Conservation (phyloP, 441 rosid species). For the Adansonia madagascariensis region DNA sequence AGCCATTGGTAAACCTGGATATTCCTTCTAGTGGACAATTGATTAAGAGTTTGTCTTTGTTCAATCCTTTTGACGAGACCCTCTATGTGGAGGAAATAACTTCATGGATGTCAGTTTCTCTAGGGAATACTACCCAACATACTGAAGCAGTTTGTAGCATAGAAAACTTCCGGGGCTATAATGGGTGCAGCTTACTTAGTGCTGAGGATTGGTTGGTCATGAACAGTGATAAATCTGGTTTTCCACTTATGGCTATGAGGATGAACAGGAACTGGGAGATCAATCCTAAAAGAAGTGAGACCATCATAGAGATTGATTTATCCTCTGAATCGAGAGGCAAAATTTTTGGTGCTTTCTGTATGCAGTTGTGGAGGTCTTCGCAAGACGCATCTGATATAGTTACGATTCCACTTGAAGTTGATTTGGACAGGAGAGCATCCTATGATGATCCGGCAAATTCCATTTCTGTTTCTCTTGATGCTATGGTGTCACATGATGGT, state of each 20-base stretch:
- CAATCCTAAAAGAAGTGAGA: constrained; percentile 43
- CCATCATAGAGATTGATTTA: constrained; percentile 58
- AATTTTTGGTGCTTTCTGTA: constrained; percentile 53
- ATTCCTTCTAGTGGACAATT: constrained; percentile 46
- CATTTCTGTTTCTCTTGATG: constrained; percentile 51
- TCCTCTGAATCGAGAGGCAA: constrained; percentile 50
- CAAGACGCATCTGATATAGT: constrained; percentile 48
- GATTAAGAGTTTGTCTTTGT: constrained; percentile 61
- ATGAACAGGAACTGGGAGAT: constrained; percentile 62
- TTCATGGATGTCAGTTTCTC: constrained; percentile 62
- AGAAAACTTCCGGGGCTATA: constrained; percentile 38
- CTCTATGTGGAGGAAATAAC: constrained; percentile 56
- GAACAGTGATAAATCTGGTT: constrained; percentile 44
- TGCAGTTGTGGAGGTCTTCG: constrained; percentile 57
- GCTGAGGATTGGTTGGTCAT: constrained; percentile 60
- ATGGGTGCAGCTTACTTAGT: constrained; percentile 35
- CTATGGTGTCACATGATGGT: constrained; percentile 42
- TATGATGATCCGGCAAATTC: constrained; percentile 35
- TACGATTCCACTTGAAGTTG: constrained; percentile 62
- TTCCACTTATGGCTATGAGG: constrained; percentile 53
- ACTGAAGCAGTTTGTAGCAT: constrained; percentile 60
- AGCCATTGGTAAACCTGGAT: constrained; percentile 44
- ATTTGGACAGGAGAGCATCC: constrained; percentile 41
- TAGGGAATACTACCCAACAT: constrained; percentile 47
- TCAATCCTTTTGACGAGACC: constrained; percentile 62